These are phyloP conservation scores for Polytrichum commune DNA, from an alignment of 225 moss, liverwort and hornwort species.

Conservation along the genomic window DNA sequence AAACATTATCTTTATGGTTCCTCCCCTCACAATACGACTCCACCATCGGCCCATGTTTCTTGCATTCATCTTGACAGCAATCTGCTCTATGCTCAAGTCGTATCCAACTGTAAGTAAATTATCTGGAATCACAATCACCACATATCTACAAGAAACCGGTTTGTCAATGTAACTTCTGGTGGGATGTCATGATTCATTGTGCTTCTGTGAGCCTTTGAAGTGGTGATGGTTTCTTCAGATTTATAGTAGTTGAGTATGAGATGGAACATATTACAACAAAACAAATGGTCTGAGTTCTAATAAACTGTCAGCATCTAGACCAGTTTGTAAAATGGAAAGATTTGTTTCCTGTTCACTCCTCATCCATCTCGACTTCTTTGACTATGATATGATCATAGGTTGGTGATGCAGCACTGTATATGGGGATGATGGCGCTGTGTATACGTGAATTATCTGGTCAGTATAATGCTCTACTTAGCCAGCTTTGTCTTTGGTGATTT, in stretches of 20 bases:
- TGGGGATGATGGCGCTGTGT: slow-evolving; percentile 73
- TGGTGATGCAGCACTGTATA: slow-evolving; percentile 86
- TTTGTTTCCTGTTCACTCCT: no score
- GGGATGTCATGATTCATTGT: no score
- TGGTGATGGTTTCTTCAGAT: no score
- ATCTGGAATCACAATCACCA: no score
- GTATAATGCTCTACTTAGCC: background rate
- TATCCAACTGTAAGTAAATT: slow-evolving; percentile 64
- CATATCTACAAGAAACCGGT: no score
- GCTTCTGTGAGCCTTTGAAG: no score
- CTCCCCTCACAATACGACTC: slow-evolving; percentile 77
- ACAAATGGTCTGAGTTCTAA: no score
- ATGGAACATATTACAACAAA: no score
- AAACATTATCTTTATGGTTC: slow-evolving; percentile 75
- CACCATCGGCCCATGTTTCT: slow-evolving; percentile 88
- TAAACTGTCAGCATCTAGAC: no score
- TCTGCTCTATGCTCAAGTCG: slow-evolving; percentile 83
- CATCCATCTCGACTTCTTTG: background rate
- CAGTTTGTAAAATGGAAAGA: no score
- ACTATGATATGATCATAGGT: slow-evolving; percentile 36
- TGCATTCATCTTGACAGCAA: slow-evolving; percentile 67
- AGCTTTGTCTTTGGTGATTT: background rate
- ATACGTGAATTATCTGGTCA: slow-evolving; percentile 67
- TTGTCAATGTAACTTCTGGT: no score
- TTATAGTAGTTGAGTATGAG: no score